Evolutionary conservation across 2,329 filamentous ascomycete species (phyloP).

Genomic region (Trichoderma arundinaceum): DNA sequence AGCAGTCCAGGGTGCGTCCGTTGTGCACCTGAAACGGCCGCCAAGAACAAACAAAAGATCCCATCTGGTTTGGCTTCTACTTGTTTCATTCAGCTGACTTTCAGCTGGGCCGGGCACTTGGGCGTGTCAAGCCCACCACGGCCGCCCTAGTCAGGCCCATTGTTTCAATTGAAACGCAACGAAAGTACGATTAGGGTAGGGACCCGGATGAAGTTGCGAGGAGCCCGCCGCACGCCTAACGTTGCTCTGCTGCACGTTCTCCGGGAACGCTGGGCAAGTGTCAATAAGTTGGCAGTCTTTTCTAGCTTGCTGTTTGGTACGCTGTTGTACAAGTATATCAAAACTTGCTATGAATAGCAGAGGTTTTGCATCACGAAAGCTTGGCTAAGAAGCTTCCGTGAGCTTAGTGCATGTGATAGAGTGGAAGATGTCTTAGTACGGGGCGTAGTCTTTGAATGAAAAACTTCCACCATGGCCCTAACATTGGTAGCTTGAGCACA

Average conservation of each 20-base stretch:
- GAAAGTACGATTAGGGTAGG: not conserved
- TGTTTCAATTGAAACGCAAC: constrained; percentile 6
- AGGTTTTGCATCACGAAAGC: not conserved
- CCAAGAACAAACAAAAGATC: constrained; percentile 15
- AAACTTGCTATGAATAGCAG: not conserved
- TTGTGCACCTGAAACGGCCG: constrained; percentile 20
- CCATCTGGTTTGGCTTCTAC: not conserved
- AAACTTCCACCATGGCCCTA: not conserved
- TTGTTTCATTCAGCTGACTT: not conserved
- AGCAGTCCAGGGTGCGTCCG: not conserved
- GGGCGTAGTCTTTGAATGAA: not conserved
- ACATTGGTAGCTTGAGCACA: not conserved
- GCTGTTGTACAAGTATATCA: not conserved
- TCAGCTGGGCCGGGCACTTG: not conserved
- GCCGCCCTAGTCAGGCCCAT: not conserved
- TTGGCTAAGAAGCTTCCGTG: too few species aligned
- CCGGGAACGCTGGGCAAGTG: constrained; percentile 10
- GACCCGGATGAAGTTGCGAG: not conserved
- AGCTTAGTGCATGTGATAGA: not conserved
- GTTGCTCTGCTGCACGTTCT: not conserved
- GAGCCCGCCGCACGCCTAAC: constrained; percentile 5
- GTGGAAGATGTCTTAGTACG: not conserved
- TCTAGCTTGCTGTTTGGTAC: not conserved
- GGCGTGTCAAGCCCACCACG: not conserved
- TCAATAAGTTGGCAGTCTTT: not conserved